Base-by-base conservation (phyloP, 768 basidiomycete genomes). In the Amanita inopinata region DNA sequence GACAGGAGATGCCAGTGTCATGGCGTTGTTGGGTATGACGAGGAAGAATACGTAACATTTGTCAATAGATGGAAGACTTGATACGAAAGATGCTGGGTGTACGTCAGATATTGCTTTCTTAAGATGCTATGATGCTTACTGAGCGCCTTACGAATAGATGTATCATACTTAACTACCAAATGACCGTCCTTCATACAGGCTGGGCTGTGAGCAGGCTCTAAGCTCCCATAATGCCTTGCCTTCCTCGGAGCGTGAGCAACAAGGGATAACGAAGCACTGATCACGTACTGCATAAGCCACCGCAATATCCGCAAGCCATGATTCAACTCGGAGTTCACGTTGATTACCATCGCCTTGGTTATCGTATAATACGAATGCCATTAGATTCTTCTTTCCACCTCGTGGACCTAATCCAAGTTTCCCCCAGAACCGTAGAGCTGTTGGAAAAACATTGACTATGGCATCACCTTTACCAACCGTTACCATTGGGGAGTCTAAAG, bases 351-450 rank as follows among this genome's bases (percentile, higher is more conserved):
- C 64, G 1, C 68, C 70, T 7, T 68, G 67, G 15, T 77, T 74
- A 51, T 90, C 84, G 41, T 76, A 82, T 35, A 90, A 61, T 0
- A 80, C 74, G 56, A 79, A 86, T 1, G 73, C 74, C 1, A 67
- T 70, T 3, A 84, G 66, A 50, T 90, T 69, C 60, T 91, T 90
- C 45, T 62, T 65, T 5, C 90, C 89, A 25, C 71, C 71, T 35
- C 72, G 69, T 0, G 89, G 89, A 11, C 69, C 66, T 33, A 92
- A 55, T 0, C 84, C 86, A 9, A 90, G 68, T 56, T 88, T 91
- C 51, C 85, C 81, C 88, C 89, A 91, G 57, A 90, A 91, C 2
- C 80, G 70, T 17, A 91, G 54, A 0, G 86, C 81, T 3, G 84
- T 60, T 1, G 86, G 80, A 10, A 76, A 58, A 12, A 86, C 58